phyloP scores from a whole-genome alignment of 192 early-diverging fungal genomes.

The Rhizophagus sp. region DNA sequence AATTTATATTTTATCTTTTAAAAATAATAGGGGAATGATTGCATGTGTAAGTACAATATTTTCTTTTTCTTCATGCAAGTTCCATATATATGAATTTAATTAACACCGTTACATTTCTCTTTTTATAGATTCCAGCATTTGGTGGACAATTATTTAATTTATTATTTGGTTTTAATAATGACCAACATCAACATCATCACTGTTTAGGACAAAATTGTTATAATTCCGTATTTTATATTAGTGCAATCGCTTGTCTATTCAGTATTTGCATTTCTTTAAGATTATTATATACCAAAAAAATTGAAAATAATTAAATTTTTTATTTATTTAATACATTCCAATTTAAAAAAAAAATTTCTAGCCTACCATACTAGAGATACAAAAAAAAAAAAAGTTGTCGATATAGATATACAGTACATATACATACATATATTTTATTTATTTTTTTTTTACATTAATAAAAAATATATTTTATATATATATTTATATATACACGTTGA shows the following conservation, averaged over 20 bases:
- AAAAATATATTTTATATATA: too few species aligned
- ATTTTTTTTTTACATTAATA: too few species aligned
- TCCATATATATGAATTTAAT: background rate
- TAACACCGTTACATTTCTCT: background rate
- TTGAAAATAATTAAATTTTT: background rate
- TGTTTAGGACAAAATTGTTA: background rate
- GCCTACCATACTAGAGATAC: too few species aligned
- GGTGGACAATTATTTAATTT: constrained; percentile 9
- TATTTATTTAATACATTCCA: background rate
- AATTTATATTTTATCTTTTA: too few species aligned
- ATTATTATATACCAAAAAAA: background rate
- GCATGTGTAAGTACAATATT: background rate
- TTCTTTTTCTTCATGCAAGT: background rate
- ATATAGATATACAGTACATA: too few species aligned
- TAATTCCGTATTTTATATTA: background rate
- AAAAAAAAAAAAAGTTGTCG: too few species aligned
- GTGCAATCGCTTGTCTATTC: background rate
- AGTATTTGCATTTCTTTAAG: background rate
- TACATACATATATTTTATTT: too few species aligned
- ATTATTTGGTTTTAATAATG: background rate
- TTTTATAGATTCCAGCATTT: background rate
- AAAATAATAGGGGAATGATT: background rate
- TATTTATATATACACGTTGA: too few species aligned
- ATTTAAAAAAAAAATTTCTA: too few species aligned
- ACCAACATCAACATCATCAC: background rate